Evolutionary conservation across 1,284 basidiomycete genomes (phyloP), one percentile per base, ranked within the genome.

Genomic region (Malassezia japonica): DNA sequence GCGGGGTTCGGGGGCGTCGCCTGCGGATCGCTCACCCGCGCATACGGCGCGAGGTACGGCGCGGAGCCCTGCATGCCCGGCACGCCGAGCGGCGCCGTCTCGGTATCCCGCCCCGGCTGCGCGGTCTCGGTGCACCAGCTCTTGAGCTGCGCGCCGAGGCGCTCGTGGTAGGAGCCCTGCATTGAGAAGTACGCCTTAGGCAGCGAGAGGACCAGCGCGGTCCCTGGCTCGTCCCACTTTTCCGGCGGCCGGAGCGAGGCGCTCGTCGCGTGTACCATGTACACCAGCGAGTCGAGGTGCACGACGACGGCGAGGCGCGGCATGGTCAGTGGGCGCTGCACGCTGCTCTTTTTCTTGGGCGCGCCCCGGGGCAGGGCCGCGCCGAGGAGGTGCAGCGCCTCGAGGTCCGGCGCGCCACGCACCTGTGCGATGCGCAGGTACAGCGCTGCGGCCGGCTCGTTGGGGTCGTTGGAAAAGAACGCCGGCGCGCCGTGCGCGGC

Each of bases 401-500:
- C 36, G 25, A 61, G 32, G 18, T 44, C 36, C 4, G 57, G 50
- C 31, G 62, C 56, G 12, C 60, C 56, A 16, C 56, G 50, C 8
- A 72, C 36, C 4, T 54, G 48, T 3, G 46, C 60, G 15, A 72
- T 18, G 5, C 49, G 31, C n/a, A 58, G 42, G 34, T 65, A 61
- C 37, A 58, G 32, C 2, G 57, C 43, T 16, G 52, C 36, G 9
- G 48, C 57, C 15, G 68, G 59, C 50, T 72, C 69, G 47, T 72
- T 72, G 2, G 66, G 64, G 40, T 72, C 69, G 16, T 55, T 46
- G 0, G 40, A 36, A 23, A 71, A 55, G 32, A 60, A 61, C 12
- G 50, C 38, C 10, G 50, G 51, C 13, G 52, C 28, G 29, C 35
- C 21, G 33, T 20, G 10, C 15, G 25, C 20, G 20, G 49, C 48